phyloP scores from a whole-genome alignment of 2,329 filamentous ascomycete species.

The Cadophora sp. region DNA sequence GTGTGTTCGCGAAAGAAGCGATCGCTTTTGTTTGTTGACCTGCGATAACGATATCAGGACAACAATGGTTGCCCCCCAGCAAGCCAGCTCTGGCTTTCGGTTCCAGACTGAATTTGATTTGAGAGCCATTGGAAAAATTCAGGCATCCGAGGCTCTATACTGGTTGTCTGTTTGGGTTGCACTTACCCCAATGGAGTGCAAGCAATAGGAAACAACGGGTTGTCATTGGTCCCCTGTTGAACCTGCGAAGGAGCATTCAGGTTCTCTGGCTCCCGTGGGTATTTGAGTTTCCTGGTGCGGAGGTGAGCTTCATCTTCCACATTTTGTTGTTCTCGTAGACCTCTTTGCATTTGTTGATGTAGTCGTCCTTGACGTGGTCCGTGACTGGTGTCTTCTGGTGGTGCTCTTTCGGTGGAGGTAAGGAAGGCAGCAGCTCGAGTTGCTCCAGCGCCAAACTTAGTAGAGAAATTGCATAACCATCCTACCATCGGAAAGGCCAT shows the following conservation, averaged over 20 bases:
- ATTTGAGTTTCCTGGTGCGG: neutral
- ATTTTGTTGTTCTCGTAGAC: neutral
- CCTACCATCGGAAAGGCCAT: no score
- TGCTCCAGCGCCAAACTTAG: neutral
- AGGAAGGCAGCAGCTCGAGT: neutral
- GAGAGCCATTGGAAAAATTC: neutral
- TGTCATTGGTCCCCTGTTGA: neutral
- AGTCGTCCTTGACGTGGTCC: neutral
- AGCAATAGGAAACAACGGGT: neutral
- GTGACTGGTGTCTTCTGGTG: neutral
- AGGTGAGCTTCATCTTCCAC: neutral
- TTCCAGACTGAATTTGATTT: neutral
- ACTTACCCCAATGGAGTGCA: neutral
- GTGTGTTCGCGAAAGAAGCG: neutral
- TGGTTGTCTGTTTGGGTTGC: neutral
- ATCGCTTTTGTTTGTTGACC: constrained; percentile 1
- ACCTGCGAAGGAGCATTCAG: neutral
- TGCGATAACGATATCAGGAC: constrained; percentile 1
- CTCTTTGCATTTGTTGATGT: neutral
- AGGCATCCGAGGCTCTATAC: neutral
- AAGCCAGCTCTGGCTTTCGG: neutral
- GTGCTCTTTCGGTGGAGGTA: neutral
- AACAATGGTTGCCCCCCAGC: neutral
- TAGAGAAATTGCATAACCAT: neutral
- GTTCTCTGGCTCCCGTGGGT: neutral